phyloP scores from a whole-genome alignment of 2,329 filamentous ascomycete genomes.

The Uncinocarpus reesii region DNA sequence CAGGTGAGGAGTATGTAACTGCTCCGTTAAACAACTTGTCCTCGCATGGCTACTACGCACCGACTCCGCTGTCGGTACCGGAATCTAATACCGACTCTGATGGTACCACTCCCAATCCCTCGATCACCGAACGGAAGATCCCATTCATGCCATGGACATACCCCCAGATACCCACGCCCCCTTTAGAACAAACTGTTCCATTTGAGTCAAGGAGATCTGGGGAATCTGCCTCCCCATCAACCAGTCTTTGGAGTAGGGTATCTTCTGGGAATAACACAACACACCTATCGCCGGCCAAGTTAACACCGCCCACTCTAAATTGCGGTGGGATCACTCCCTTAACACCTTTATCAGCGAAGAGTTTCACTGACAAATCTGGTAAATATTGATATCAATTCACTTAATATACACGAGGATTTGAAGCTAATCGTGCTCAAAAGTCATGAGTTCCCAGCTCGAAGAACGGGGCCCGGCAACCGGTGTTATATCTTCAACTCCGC shows the following conservation, averaged over 20 bases:
- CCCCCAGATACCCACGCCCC: constrained; percentile 6
- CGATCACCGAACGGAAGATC: not conserved
- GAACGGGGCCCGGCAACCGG: constrained; percentile 15
- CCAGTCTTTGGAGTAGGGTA: not conserved
- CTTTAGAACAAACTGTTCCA: not conserved
- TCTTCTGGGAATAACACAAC: not conserved
- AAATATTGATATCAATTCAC: not conserved
- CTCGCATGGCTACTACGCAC: constrained; percentile 25
- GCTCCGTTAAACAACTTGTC: constrained; percentile 31
- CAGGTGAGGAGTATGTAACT: constrained; percentile 30
- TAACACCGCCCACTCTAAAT: not conserved
- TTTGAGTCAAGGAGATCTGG: not conserved
- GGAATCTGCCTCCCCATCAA: not conserved
- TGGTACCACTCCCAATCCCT: not conserved
- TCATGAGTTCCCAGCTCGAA: constrained; percentile 16
- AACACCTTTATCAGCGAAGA: not conserved
- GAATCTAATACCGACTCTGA: not conserved
- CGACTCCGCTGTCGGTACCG: not conserved
- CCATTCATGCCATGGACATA: constrained; percentile 3
- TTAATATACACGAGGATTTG: not conserved
- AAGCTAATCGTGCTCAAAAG: not conserved
- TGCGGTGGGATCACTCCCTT: not conserved
- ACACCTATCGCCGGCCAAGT: not conserved
- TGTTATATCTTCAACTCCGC: constrained; percentile 26
- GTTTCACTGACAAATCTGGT: constrained; percentile 1